A percentile compares a stretch with the other conserved stretches of the same genome.
These are phyloP conservation scores for Datisca glomerata DNA, from an alignment of 306 rosid species.

Conservation along the genomic window DNA sequence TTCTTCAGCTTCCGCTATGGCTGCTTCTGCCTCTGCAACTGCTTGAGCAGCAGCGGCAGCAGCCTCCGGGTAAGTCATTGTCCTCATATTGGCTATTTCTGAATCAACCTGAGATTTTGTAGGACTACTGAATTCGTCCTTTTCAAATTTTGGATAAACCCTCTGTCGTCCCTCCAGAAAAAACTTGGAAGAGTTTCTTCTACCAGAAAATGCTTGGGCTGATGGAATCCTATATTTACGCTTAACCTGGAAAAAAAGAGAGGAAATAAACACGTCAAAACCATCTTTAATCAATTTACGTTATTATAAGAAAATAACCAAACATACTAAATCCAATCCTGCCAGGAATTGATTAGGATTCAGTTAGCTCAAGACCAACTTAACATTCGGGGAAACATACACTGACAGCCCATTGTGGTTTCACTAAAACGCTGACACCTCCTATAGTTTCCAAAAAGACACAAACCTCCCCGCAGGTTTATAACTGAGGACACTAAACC, in stretches of 20 bases:
- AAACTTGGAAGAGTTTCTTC: slow-evolving; percentile 34
- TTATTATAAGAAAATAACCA: no score
- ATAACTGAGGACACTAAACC: no score
- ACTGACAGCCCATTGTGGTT: no score
- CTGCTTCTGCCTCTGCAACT: slow-evolving; percentile 80
- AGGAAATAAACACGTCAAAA: neutral
- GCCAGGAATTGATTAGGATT: no score
- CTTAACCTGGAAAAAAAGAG: slow-evolving; percentile 45
- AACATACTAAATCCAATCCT: no score
- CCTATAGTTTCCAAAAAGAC: no score
- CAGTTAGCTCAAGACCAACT: no score
- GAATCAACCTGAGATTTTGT: slow-evolving; percentile 61
- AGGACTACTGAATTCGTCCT: slow-evolving; percentile 30
- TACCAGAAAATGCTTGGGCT: slow-evolving; percentile 30
- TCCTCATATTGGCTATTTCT: slow-evolving; percentile 65
- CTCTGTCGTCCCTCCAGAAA: slow-evolving; percentile 47
- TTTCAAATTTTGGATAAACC: slow-evolving; percentile 33
- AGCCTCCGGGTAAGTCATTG: slow-evolving; percentile 72
- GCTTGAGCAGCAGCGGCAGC: slow-evolving; percentile 82
- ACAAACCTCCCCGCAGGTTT: no score
- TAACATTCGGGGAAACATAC: no score
- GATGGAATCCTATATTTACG: slow-evolving; percentile 75
- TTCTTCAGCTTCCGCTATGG: slow-evolving; percentile 86
- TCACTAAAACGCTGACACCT: no score
- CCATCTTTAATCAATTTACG: no score